These are phyloP conservation scores for Babesia ovata DNA, from an alignment of 169 alveolate species.

Conservation along the genomic window DNA sequence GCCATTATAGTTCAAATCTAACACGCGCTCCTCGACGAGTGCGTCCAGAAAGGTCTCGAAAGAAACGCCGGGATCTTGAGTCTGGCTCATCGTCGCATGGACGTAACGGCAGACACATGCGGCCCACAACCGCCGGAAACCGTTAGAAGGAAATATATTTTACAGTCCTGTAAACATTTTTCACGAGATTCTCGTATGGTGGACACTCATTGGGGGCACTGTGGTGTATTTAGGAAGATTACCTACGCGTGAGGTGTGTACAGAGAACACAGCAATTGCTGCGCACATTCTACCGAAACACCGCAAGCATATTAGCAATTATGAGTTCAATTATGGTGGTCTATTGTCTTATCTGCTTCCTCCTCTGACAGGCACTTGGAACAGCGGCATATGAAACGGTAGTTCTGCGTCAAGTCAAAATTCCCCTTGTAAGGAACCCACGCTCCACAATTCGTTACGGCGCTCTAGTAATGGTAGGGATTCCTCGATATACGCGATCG, in stretches of 20 bases:
- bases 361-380: slow-evolving; percentile 44
- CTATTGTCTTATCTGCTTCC: slow-evolving; percentile 1
- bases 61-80: slow-evolving; percentile 10
- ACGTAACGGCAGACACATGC: not conserved
- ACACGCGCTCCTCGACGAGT: slow-evolving; percentile 31
- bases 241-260: no score
- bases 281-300: no score
- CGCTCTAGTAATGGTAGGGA: slow-evolving; percentile 24
- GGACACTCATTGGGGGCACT: no score
- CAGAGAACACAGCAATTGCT: no score
- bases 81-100: no score
- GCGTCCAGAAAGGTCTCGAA: slow-evolving; percentile 45
- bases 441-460: slow-evolving; percentile 26
- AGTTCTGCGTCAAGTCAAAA: slow-evolving; percentile 31
- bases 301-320: no score
- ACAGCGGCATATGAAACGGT: slow-evolving; percentile 55
- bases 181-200: no score
- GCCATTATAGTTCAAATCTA: slow-evolving; percentile 42
- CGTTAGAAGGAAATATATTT: no score
- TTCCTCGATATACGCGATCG: slow-evolving; percentile 60
- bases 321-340: no score
- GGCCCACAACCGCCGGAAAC: no score
- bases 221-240: no score
- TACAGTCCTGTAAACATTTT: no score
- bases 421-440: not conserved